Base-by-base conservation (phyloP, 2,329 filamentous ascomycete species). In the Aspergillus sp. region DNA sequence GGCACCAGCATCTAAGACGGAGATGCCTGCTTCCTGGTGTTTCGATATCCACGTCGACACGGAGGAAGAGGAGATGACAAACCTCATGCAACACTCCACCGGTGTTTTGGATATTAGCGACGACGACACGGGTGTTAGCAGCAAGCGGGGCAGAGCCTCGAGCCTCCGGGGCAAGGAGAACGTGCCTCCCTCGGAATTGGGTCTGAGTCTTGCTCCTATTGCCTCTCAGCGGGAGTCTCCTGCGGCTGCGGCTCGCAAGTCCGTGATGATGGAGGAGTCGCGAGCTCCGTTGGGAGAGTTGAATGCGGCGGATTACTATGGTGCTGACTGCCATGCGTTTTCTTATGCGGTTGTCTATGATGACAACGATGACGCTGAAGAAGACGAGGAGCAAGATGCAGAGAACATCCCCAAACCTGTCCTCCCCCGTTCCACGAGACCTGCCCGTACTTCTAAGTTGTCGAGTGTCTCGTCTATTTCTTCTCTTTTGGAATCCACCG, bases 21-120 rank as follows among this genome's bases (percentile, higher is more conserved):
- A 75, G 48, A 63, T 66, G 5, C 61, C 62, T 7, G 52, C 57
- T 0, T 61, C 60, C 49, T 96, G 89, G 90, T 85, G 85, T 73
- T 97, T 98, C 63, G 86, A 91, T 49, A 97, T 98, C 60, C 84
- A 96, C 63, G 88, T 95, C 63, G 91, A 98, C 66, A 88, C 87
- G 0, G 80, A 85, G 5, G 87, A 95, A 63, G 86, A 96, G 62
- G 85, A 94, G 63, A 86, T 93, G 68, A 88, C 89, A 58, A 96
- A 94, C 60, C 73, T 95, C 35, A 87, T 97, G 71, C 87, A 96
- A 68, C 91, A 96, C 72, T 85, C 85, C 47, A 91, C 91, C 5
- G 84, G 85, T 53, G 82, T 85, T 0, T 78, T 97, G 3, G 91
- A 97, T 63, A 88, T 97, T 60, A 88, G 82, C 55, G 90, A 88